Evolutionary conservation across 2,329 filamentous ascomycete genomes (phyloP).

Genomic region (Penicillium sp.): DNA sequence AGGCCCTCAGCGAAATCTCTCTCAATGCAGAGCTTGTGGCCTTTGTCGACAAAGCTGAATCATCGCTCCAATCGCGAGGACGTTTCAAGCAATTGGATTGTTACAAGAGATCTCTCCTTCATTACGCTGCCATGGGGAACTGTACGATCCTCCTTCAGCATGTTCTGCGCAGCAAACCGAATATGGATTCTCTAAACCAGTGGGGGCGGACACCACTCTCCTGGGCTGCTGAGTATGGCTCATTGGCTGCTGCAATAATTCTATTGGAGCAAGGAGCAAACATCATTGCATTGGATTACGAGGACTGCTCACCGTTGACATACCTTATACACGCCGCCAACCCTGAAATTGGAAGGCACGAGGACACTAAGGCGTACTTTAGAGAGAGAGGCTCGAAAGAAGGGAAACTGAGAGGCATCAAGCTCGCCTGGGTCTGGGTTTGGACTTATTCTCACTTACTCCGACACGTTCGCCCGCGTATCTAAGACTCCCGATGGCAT

Average conservation of each 20-base stretch:
- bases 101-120: neutral
- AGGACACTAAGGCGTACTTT: neutral
- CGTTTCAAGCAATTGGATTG: neutral
- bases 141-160: neutral
- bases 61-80: too few species aligned
- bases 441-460: neutral
- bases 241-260: neutral
- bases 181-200: neutral
- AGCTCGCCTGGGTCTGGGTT: neutral
- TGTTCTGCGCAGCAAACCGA: neutral
- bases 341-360: neutral
- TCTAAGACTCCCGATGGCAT: neutral
- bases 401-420: neutral
- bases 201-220: neutral
- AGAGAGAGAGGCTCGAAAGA: neutral
- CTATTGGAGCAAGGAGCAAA: slow-evolving; percentile 1
- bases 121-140: slow-evolving; percentile 2
- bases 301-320: neutral
- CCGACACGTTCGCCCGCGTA: neutral
- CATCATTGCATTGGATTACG: neutral
- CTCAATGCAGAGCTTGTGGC: too few species aligned
- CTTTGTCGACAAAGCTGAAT: too few species aligned
- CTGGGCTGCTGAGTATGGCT: slow-evolving; percentile 1
- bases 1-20: too few species aligned
- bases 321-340: neutral